A percentile compares a stretch with the other conserved stretches of the same genome.
Conservation (phyloP, 2,329 filamentous ascomycete species). For the Neurospora sp. region DNA sequence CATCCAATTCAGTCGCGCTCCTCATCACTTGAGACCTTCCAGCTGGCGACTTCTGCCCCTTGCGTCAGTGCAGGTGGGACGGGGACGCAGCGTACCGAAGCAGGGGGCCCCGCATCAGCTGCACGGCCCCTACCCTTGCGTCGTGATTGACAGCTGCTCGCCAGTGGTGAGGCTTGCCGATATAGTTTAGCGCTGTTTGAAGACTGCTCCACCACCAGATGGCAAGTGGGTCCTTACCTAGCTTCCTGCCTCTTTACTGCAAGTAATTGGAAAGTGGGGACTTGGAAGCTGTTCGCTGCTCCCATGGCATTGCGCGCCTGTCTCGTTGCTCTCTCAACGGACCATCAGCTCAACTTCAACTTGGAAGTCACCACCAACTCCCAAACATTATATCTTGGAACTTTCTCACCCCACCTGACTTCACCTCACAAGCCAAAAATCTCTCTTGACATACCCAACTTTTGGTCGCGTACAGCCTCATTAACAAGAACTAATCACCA, state of each 20-base stretch:
- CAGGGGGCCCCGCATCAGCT: not conserved
- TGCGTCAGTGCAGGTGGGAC: not conserved
- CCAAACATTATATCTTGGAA: not conserved
- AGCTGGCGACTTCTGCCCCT: not conserved
- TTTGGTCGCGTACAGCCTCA: constrained; percentile 4
- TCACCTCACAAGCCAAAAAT: not conserved
- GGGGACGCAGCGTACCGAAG: not conserved
- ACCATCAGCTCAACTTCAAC: not conserved
- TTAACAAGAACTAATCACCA: constrained; percentile 1
- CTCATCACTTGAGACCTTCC: not conserved
- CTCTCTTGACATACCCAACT: constrained; percentile 4
- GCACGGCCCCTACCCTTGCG: not conserved
- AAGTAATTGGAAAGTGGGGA: not conserved
- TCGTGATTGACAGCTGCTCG: constrained; percentile 16
- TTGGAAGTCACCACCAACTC: not conserved
- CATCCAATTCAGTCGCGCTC: not conserved
- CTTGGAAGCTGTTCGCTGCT: not conserved
- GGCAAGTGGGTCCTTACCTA: not conserved
- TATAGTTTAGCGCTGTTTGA: constrained; percentile 3
- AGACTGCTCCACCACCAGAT: not conserved
- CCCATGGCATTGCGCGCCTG: not conserved
- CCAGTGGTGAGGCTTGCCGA: constrained; percentile 14
- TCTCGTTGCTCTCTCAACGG: not conserved
- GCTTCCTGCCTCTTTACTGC: not conserved
- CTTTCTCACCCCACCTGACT: not conserved